Base-by-base conservation (phyloP, 306 rosid genomes). In the Casuarina equisetifolia region DNA sequence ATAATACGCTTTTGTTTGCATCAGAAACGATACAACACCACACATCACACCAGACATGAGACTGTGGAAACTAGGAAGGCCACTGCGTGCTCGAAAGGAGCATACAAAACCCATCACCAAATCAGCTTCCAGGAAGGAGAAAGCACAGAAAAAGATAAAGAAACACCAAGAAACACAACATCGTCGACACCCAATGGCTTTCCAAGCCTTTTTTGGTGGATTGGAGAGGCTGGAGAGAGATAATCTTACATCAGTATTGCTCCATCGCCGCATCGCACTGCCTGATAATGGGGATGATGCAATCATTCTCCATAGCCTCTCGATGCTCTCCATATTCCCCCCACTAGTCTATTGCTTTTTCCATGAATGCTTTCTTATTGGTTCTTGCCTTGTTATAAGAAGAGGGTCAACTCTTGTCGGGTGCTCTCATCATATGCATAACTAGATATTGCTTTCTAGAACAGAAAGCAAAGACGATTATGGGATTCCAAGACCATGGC, bases 71-170 rank as follows among this genome's bases (percentile, higher is more conserved):
- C 32, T 35, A 13, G 32, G 32, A 25, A 25, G 20, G 16, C 74
- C 74, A 53, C 69, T 71, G 53, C 38, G 71, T 46, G 16, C 35
- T 61, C 57, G 2, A 19, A 83, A 77, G 75, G 36, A 83, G 11
- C 84, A 79, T 25, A 25, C 9, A 68, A 4, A 7, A 9, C 62
- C 9, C 19, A 7, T 55, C 12, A 10, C 3, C 53, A 49, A 9
- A 49, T 49, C 12, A 49, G 53, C 53, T 49, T 0, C 6, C n/a
- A 51, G 9, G 25, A 58, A 19, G 32, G 25, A 58, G 25, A 16
- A 57, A 51, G 55, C 55, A 51, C 13, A 57, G 4, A 57, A 57
- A 20, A 57, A 20, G 39, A 25, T 25, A 0, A 57, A 20, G 36
- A 57, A 57, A 57, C 15, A 6, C 0, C 8, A 57, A 13, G 15